A percentile compares a stretch with the other conserved stretches of the same genome.
Conservation (phyloP, 202 grass and related monocot genomes). For the Panicum hallii region DNA sequence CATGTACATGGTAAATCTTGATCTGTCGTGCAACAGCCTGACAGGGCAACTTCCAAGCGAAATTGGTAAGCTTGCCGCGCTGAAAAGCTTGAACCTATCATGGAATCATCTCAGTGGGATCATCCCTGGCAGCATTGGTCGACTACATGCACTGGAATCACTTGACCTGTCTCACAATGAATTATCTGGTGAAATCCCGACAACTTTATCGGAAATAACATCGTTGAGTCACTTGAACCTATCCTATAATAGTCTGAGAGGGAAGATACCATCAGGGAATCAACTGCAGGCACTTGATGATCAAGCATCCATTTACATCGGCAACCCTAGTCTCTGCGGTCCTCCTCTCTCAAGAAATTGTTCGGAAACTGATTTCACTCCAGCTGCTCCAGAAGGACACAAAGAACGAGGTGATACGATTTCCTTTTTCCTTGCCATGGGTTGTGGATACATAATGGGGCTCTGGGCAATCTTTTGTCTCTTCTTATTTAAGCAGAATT, state of each 20-base stretch:
- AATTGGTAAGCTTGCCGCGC: neutral
- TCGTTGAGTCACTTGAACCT: conserved; percentile 40
- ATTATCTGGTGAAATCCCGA: conserved; percentile 1
- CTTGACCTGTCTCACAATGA: conserved; percentile 32
- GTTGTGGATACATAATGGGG: neutral
- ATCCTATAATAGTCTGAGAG: conserved; percentile 48
- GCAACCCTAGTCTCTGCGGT: conserved; percentile 50
- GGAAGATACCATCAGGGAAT: conserved; percentile 27
- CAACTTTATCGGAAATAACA: neutral
- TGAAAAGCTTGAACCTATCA: conserved; percentile 52
- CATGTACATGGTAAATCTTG: conserved; percentile 25
- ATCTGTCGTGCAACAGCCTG: conserved; percentile 52
- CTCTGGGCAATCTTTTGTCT: conserved; percentile 7
- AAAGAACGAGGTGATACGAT: neutral
- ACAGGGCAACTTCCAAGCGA: conserved; percentile 37
- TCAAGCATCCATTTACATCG: conserved; percentile 44
- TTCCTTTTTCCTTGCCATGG: neutral
- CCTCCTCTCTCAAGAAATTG: conserved; percentile 41
- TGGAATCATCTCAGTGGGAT: conserved; percentile 41
- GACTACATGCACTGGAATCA: neutral
- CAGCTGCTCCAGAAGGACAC: neutral
- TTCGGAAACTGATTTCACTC: neutral
- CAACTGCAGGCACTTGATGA: conserved; percentile 41
- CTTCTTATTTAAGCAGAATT: conserved; percentile 5
- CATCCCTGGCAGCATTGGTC: conserved; percentile 40